A percentile compares a stretch with the other conserved stretches of the same genome.
Conservation (phyloP, 2,329 filamentous ascomycete genomes). For the Colletotrichum musae region DNA sequence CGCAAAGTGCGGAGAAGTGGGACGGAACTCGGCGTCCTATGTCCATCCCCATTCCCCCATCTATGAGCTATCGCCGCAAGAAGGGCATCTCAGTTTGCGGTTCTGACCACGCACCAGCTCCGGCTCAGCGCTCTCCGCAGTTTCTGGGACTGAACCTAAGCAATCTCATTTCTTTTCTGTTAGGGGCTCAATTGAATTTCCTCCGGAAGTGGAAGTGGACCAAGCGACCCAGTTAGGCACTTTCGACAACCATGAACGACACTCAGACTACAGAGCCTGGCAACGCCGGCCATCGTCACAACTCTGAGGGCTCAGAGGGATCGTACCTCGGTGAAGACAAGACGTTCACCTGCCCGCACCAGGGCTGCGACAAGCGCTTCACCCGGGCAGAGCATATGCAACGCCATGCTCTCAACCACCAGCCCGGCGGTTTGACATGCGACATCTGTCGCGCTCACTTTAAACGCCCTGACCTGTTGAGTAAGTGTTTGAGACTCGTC, state of each 20-base stretch:
- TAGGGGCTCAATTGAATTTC: slow-evolving; percentile 9
- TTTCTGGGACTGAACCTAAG: background rate
- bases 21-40: background rate
- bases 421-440: slow-evolving; percentile 68
- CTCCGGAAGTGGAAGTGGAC: slow-evolving; percentile 20
- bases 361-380: slow-evolving; percentile 67
- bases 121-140: background rate
- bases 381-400: slow-evolving; percentile 71
- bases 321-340: slow-evolving; percentile 24
- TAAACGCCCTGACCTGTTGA: slow-evolving; percentile 68
- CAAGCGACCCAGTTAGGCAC: background rate
- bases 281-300: slow-evolving; percentile 21
- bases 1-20: slow-evolving; percentile 29
- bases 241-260: slow-evolving; percentile 4
- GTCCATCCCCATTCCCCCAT: slow-evolving; percentile 37
- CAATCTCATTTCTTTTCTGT: background rate
- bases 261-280: background rate
- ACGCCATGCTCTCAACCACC: slow-evolving; percentile 70
- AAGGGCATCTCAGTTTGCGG: background rate
- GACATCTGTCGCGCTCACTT: slow-evolving; percentile 73
- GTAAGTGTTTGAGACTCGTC: slow-evolving; percentile 32
- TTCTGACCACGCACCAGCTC: background rate
- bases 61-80: slow-evolving; percentile 7
- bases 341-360: slow-evolving; percentile 54
- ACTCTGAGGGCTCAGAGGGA: slow-evolving; percentile 29